Base-by-base conservation (phyloP, 1,139 yeast species). In the Barnettozyma hawaiiensis region DNA sequence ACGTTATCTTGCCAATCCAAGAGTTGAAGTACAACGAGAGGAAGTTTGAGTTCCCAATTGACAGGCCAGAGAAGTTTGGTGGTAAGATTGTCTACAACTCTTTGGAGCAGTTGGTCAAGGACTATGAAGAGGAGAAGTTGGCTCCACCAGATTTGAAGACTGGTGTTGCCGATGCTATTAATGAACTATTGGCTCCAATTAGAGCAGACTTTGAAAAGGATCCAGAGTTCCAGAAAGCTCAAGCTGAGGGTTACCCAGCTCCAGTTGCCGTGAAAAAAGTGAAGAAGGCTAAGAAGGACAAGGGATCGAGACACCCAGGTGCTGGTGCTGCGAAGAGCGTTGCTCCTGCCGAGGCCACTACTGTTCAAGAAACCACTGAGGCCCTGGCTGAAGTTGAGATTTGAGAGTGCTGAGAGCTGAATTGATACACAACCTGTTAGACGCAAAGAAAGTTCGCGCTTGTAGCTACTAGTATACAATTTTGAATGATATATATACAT, bases 11-110 rank as follows among this genome's bases (percentile, higher is more conserved):
- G 50, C 98, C 98, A 52, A 81, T 90, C 53, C 82, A 85, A 56
- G 92, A 82, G 63, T 73, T 90, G 59, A 78, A 81, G 62, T 54
- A 70, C 26, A 76, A 76, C 44, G 71, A 39, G 20, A 21, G 68
- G 7, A 64, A 65, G 48, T 86, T 77, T 61, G 67, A 70, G 40
- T 86, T 92, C 69, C 70, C 66, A 62, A 80, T 94, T 54, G 80
- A 84, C 59, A 84, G 98, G 67, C 97, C 97, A 37, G 98, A 92
- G 61, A 83, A 92, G 68, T 94, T 86, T 64, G 98, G 99, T 54
- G 99, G 98, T 41, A 83, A 95, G 53, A 71, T 92, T 46, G 71
- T 81, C 39, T 94, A 78, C 73, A 62, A 63, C 38, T 73, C 85
- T 21, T 70, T 86, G 53, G 89, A 76, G n/a, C 72, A 77, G 28